A percentile compares a stretch with the other conserved stretches of the same genome.
phyloP scores from a whole-genome alignment of 495 filamentous ascomycete species.

The Pseudevernia furfuracea region DNA sequence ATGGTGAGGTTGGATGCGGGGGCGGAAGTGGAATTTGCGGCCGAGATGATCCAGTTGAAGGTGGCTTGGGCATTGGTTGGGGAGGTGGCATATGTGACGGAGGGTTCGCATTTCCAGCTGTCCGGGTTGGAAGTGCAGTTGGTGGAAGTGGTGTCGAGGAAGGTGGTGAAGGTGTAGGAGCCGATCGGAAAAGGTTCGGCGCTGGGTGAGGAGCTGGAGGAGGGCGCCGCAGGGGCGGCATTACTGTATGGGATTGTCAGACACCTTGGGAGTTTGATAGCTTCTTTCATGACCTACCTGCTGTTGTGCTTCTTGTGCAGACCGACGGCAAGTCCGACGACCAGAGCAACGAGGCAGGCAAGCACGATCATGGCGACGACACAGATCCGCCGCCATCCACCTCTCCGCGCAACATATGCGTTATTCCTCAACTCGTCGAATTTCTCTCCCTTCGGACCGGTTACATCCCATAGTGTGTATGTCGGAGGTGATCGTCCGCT shows the following conservation, averaged over 20 bases:
- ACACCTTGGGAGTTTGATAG: neutral
- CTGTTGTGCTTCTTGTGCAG: slow-evolving; percentile 31
- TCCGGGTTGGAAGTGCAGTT: slow-evolving; percentile 43
- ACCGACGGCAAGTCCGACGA: slow-evolving; percentile 39
- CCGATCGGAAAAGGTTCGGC: slow-evolving; percentile 44
- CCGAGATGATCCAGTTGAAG: slow-evolving; percentile 51
- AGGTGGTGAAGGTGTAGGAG: slow-evolving; percentile 47
- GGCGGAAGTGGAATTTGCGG: slow-evolving; percentile 8
- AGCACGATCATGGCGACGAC: slow-evolving; percentile 29
- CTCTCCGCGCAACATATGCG: slow-evolving; percentile 28
- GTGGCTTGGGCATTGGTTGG: slow-evolving; percentile 33
- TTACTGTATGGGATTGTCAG: slow-evolving; percentile 2
- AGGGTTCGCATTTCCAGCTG: slow-evolving; percentile 53
- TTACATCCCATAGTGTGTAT: slow-evolving; percentile 26
- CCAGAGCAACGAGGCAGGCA: slow-evolving; percentile 34
- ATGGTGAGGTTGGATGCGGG: slow-evolving; percentile 27
- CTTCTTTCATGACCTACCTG: slow-evolving; percentile 11
- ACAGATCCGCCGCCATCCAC: slow-evolving; percentile 37
- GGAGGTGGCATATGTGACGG: slow-evolving; percentile 35
- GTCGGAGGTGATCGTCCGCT: slow-evolving; percentile 21
- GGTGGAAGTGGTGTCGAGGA: slow-evolving; percentile 40
- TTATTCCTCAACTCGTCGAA: slow-evolving; percentile 27
- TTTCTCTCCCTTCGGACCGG: slow-evolving; percentile 27
- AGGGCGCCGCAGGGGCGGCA: slow-evolving; percentile 9
- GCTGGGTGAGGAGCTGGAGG: slow-evolving; percentile 14